These are phyloP conservation scores for Neodidymelliopsis sp. DNA, from an alignment of 2,329 filamentous ascomycete genomes.

Conservation along the genomic window DNA sequence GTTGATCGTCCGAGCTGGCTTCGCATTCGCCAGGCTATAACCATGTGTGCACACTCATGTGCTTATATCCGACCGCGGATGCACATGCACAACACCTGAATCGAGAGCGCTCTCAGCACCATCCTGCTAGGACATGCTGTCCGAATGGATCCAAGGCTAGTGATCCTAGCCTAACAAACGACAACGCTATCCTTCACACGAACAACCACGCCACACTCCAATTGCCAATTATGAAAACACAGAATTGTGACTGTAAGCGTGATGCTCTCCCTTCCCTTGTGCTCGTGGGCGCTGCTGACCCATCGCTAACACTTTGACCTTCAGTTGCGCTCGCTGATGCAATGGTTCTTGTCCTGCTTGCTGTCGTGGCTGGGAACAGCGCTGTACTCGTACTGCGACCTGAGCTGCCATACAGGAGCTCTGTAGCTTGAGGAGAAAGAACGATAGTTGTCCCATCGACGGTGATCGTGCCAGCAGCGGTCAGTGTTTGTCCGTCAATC, in stretches of 20 bases:
- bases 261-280: neutral
- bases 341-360: conserved; percentile 20
- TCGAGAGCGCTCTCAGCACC: no score
- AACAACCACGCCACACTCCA: conserved; percentile 1
- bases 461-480: conserved; percentile 49
- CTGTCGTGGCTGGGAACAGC: conserved; percentile 51
- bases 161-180: no score
- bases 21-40: no score
- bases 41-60: no score
- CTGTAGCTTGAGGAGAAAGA: conserved; percentile 49
- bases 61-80: no score
- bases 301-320: conserved; percentile 19
- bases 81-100: no score
- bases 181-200: neutral
- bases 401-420: conserved; percentile 51
- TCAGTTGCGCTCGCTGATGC: conserved; percentile 21
- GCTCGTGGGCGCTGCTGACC: conserved; percentile 1
- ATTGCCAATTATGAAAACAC: neutral
- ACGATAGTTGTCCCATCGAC: conserved; percentile 52
- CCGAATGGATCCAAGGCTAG: no score
- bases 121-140: no score
- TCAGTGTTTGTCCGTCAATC: conserved; percentile 49
- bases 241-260: neutral
- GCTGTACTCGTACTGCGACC: conserved; percentile 43
- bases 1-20: no score